Percentiles rank a stretch among this genome's conserved stretches.
phyloP scores from a whole-genome alignment of 495 filamentous ascomycete species.

The Xylaria sp. region DNA sequence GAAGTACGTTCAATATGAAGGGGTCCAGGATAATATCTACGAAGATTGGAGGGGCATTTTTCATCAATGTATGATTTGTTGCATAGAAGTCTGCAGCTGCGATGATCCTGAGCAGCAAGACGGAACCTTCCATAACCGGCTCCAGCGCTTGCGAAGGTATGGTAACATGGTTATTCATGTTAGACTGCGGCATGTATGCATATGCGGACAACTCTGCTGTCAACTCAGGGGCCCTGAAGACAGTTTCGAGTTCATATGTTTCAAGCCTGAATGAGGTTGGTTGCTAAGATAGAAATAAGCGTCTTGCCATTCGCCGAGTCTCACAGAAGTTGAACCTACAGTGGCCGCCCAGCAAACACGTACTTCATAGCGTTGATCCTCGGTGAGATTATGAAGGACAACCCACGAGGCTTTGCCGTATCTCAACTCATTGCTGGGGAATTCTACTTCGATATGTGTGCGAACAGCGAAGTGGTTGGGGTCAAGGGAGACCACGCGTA shows the following conservation, averaged over 20 bases:
- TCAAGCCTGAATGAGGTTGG: slow-evolving; percentile 80
- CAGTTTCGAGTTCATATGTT: slow-evolving; percentile 63
- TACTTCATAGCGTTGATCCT: slow-evolving; percentile 85
- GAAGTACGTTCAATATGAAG: slow-evolving; percentile 74
- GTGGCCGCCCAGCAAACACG: slow-evolving; percentile 94
- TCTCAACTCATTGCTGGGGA: slow-evolving; percentile 62
- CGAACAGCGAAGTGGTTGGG: slow-evolving; percentile 63
- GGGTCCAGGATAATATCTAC: slow-evolving; percentile 93
- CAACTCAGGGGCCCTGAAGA: slow-evolving; percentile 66
- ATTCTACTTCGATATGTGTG: slow-evolving; percentile 68
- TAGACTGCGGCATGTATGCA: slow-evolving; percentile 58
- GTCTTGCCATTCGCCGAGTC: slow-evolving; percentile 9
- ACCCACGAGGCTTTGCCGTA: slow-evolving; percentile 78
- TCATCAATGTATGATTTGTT: slow-evolving; percentile 75
- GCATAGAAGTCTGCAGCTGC: slow-evolving; percentile 87
- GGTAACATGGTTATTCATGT: slow-evolving; percentile 11
- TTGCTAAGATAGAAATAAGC: slow-evolving; percentile 64
- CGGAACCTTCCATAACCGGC: slow-evolving; percentile 53
- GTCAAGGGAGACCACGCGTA: slow-evolving; percentile 69
- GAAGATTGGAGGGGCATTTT: slow-evolving; percentile 71
- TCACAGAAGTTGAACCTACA: slow-evolving; percentile 59
- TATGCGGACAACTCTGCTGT: slow-evolving; percentile 69
- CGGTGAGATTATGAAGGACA: slow-evolving; percentile 75
- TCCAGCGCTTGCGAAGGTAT: slow-evolving; percentile 3
- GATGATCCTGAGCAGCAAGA: slow-evolving; percentile 78